Base-by-base conservation (phyloP, 2,329 filamentous ascomycete species). In the Dactylonectria macrodidyma region DNA sequence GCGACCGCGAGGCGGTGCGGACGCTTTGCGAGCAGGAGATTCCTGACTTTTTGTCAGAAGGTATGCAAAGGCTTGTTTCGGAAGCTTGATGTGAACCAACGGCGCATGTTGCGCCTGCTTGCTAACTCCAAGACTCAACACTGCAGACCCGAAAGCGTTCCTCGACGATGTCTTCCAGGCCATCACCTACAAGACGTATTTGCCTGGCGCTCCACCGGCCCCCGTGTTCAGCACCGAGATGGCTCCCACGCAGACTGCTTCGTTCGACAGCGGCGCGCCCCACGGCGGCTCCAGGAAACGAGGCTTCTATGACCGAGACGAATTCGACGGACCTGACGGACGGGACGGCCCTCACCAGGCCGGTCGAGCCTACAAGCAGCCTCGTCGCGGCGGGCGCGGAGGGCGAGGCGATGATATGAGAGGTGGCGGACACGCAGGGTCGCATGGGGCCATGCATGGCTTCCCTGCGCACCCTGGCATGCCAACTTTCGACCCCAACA, bases 31-130 rank as follows among this genome's bases (percentile, higher is more conserved):
- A 93, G 76, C 85, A 89, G 60, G 91, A 94, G 78, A 90, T 95
- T 47, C 87, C 89, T 2, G 93, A 95, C 77, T 95, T 95, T 77
- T 81, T 95, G 19, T 89, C 89, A 75, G 91, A 94, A 75, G 88
- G 91, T 81, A 65, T 36, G 56, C 36, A 24, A 44, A 30, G 6
- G 12, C 22, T 12, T 46, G 22, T 41, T 19, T 19, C 16, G 8
- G 5, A n/a, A 44, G 41, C 41, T 14, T 38, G 11, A 2, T 8
- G n/a, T 41, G 57, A 30, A 34, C 16, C 52, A 7, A 58, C 34
- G 51, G 19, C 50, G 24, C 54, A 10, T 24, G 36, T 46, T n/a
- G 12, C 30, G 33, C 12, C n/a, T n/a, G 47, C 52, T 56, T 46
- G 59, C 69, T 76, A 41, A 75, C 66, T 2, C 44, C 12, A 16